These are phyloP conservation scores for Microbotryomycetes sp. DNA, from an alignment of 1,284 basidiomycete species.

Conservation along the genomic window DNA sequence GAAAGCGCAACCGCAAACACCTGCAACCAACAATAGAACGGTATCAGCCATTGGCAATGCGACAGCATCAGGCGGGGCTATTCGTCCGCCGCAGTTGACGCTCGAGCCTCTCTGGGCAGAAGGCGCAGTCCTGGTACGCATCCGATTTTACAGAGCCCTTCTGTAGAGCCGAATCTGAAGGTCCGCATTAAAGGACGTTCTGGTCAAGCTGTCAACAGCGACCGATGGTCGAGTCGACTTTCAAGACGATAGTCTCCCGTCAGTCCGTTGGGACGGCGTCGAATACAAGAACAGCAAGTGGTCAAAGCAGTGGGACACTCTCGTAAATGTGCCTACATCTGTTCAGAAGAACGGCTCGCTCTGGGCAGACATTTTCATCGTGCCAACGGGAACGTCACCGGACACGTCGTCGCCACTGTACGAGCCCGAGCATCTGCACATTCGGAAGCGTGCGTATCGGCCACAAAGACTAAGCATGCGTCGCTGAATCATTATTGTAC, in stretches of 20 bases:
- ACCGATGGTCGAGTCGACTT: slow-evolving; percentile 49
- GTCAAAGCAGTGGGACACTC: slow-evolving; percentile 54
- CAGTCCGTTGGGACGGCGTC: slow-evolving; percentile 71
- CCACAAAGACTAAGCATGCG: slow-evolving; percentile 2
- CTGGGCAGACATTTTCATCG: slow-evolving; percentile 71
- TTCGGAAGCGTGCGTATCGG: slow-evolving; percentile 62
- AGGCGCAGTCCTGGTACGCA: not conserved
- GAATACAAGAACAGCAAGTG: slow-evolving; percentile 76
- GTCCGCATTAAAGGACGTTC: slow-evolving; percentile 18
- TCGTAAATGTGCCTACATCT: slow-evolving; percentile 64
- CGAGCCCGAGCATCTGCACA: slow-evolving; percentile 57
- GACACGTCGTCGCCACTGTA: slow-evolving; percentile 55
- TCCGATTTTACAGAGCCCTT: not conserved
- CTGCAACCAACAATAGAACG: not conserved
- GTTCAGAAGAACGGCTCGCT: slow-evolving; percentile 65
- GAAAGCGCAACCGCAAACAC: not conserved
- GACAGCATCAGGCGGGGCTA: not conserved
- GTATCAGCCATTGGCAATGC: not conserved
- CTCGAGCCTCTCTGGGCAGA: not conserved
- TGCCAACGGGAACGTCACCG: slow-evolving; percentile 57
- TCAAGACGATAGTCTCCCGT: slow-evolving; percentile 51
- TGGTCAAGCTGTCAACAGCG: slow-evolving; percentile 41
- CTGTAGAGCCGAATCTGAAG: too few species aligned
- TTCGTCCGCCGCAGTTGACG: not conserved
- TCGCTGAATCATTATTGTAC: slow-evolving; percentile 11